Evolutionary conservation across 495 filamentous ascomycete species (phyloP).

Genomic region (Articulospora tetracladia): DNA sequence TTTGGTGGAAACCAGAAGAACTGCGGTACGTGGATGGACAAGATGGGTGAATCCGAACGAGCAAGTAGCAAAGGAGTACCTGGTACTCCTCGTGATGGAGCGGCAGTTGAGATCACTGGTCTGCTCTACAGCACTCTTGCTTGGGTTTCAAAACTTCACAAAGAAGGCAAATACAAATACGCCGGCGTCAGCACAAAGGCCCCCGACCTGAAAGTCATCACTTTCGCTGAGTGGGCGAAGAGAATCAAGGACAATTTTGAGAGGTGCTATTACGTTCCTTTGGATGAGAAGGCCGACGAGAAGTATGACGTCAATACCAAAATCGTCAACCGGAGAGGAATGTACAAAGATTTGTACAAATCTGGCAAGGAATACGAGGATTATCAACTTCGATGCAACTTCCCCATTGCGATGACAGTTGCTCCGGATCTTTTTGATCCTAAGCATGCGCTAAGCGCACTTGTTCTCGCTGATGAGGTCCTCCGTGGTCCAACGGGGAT

Average conservation of each 20-base stretch:
- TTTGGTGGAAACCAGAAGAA: slow-evolving; percentile 93
- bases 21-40: slow-evolving; percentile 99
- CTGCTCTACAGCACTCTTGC: slow-evolving; percentile 81
- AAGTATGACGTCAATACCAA: slow-evolving; percentile 75
- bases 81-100: slow-evolving; percentile 92
- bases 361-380: slow-evolving; percentile 95
- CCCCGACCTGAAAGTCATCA: slow-evolving; percentile 49
- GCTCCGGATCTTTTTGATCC: slow-evolving; percentile 84
- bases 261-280: slow-evolving; percentile 80
- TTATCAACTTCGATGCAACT: slow-evolving; percentile 93
- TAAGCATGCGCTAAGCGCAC: slow-evolving; percentile 68
- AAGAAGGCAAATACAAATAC: slow-evolving; percentile 64
- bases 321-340: slow-evolving; percentile 82
- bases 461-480: slow-evolving; percentile 71
- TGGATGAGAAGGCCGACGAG: slow-evolving; percentile 59
- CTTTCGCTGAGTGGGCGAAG: slow-evolving; percentile 75
- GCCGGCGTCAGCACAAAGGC: slow-evolving; percentile 55
- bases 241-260: slow-evolving; percentile 87
- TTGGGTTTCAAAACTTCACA: slow-evolving; percentile 69
- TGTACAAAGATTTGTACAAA: slow-evolving; percentile 95
- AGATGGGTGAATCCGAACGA: slow-evolving; percentile 97
- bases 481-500: slow-evolving; percentile 89
- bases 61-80: slow-evolving; percentile 93
- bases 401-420: slow-evolving; percentile 92
- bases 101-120: slow-evolving; percentile 91